Conservation (phyloP, 768 basidiomycete species). For the Butyriboletus loyo region DNA sequence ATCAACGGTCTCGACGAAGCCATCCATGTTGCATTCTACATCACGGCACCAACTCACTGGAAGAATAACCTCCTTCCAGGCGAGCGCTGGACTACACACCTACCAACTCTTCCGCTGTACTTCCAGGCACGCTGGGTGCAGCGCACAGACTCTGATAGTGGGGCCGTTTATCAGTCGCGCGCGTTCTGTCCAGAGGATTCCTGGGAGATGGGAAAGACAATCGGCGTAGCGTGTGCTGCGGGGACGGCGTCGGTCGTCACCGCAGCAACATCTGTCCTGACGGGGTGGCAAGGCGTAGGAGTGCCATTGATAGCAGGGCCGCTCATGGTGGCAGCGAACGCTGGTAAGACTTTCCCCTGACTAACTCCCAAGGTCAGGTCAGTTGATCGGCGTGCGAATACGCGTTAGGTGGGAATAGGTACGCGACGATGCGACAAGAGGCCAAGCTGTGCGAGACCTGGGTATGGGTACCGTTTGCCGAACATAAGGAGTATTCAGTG, state of each 20-base stretch:
- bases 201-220: conserved; percentile 21
- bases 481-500: conserved; percentile 20
- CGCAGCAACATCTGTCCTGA: background rate
- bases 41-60: conserved; percentile 7
- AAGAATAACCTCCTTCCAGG: conserved; percentile 17
- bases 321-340: conserved; percentile 10
- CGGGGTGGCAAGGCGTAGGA: no score
- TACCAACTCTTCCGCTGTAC: conserved; percentile 8
- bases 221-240: conserved; percentile 17
- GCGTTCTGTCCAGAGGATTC: conserved; percentile 17
- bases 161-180: conserved; percentile 3
- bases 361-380: no score
- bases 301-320: conserved; percentile 3
- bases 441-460: conserved; percentile 13
- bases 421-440: conserved; percentile 4
- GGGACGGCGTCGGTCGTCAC: conserved; percentile 22
- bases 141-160: conserved; percentile 8
- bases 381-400: no score
- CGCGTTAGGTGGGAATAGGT: conserved; percentile 10
- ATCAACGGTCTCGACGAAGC: no score
- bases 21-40: conserved; percentile 21
- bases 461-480: conserved; percentile 24
- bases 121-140: conserved; percentile 16
- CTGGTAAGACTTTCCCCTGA: conserved; percentile 12
- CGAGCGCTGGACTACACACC: conserved; percentile 17